Conservation (phyloP, 1,139 yeast genomes). For the Saccharomyces hybrid region DNA sequence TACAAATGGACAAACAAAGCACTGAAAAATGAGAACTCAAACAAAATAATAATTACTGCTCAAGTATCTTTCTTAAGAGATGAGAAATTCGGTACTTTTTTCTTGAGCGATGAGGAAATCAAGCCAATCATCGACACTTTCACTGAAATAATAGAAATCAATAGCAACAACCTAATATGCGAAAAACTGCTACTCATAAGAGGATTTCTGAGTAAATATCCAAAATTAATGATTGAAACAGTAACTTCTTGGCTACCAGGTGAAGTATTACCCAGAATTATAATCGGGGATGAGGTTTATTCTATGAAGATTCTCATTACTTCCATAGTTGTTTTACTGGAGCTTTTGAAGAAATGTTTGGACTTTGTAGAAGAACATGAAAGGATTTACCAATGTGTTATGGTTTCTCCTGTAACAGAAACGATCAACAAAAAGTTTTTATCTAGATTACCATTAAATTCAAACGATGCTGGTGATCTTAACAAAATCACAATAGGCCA, state of each 20-base stretch:
- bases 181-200: conserved; percentile 24
- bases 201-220: conserved; percentile 19
- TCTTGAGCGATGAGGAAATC: conserved; percentile 12
- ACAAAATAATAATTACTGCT: conserved; percentile 23
- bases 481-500: conserved; percentile 13
- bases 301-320: conserved; percentile 17
- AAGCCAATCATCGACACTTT: conserved; percentile 13
- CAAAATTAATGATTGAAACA: conserved; percentile 18
- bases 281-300: conserved; percentile 19
- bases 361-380: conserved; percentile 10
- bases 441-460: not conserved
- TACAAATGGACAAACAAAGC: conserved; percentile 14
- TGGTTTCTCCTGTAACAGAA: conserved; percentile 10
- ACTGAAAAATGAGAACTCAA: conserved; percentile 19
- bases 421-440: conserved; percentile 6
- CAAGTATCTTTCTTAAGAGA: conserved; percentile 25
- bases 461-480: not conserved
- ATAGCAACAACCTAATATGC: conserved; percentile 22
- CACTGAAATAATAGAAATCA: conserved; percentile 17
- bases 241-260: conserved; percentile 25
- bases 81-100: conserved; percentile 22
- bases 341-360: conserved; percentile 21
- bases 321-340: conserved; percentile 20
- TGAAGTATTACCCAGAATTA: conserved; percentile 22
- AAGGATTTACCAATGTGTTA: conserved; percentile 8